Evolutionary conservation across 1,139 yeast genomes (phyloP).

Genomic region (Pichia sp.): DNA sequence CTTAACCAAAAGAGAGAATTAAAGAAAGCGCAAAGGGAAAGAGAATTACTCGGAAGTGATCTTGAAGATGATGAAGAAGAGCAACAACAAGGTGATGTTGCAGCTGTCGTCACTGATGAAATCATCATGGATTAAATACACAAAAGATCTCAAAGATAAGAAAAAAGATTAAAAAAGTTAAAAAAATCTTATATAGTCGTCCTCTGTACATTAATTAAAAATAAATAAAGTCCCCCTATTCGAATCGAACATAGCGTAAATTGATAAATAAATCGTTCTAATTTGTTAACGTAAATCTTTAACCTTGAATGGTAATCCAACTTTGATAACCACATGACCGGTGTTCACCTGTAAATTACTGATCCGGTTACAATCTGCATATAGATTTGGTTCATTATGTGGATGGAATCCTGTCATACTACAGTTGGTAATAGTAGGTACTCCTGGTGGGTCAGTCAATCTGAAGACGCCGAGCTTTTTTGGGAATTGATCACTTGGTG

Average conservation of each 20-base stretch:
- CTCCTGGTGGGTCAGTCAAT: conserved; percentile 60
- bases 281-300: conserved; percentile 38
- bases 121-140: conserved; percentile 7
- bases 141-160: neutral
- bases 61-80: conserved; percentile 3
- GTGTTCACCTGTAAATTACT: conserved; percentile 29
- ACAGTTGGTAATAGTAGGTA: conserved; percentile 50
- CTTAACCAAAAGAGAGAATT: conserved; percentile 14
- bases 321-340: conserved; percentile 49
- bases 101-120: conserved; percentile 4
- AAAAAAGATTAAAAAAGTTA: neutral
- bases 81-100: neutral
- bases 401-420: conserved; percentile 51
- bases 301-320: conserved; percentile 43
- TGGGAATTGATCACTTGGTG: conserved; percentile 41
- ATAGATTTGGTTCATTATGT: conserved; percentile 47
- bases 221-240: neutral
- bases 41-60: conserved; percentile 3
- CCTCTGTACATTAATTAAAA: conserved; percentile 1
- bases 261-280: neutral
- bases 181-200: neutral
- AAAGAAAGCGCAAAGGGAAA: conserved; percentile 9
- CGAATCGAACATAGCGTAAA: neutral
- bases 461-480: conserved; percentile 57
- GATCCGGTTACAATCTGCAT: conserved; percentile 41